Evolutionary conservation across 768 basidiomycete genomes (phyloP).

Genomic region (Pisolithus marmoratus): DNA sequence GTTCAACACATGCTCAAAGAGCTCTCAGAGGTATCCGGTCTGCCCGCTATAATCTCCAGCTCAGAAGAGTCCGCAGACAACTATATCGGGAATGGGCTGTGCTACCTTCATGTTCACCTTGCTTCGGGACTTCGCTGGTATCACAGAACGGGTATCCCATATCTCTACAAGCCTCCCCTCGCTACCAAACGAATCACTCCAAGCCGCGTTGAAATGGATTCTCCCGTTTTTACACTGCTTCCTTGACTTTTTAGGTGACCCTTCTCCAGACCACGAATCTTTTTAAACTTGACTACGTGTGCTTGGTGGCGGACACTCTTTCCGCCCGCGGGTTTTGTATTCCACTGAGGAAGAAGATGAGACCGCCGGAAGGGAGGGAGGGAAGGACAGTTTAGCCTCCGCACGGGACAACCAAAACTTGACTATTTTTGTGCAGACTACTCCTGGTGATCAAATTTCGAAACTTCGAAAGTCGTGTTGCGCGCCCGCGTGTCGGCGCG

Average conservation of each 20-base stretch:
- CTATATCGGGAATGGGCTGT: conserved; percentile 45
- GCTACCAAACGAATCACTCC: conserved; percentile 27
- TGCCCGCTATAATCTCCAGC: conserved; percentile 6
- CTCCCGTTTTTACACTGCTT: conserved; percentile 75
- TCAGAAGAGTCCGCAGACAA: conserved; percentile 35
- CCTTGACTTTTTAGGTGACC: conserved; percentile 44
- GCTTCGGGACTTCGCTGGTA: conserved; percentile 41
- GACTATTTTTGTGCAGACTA: too few relatives aligned
- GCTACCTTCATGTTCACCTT: conserved; percentile 41
- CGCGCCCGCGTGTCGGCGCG: too few relatives aligned
- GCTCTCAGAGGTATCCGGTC: conserved; percentile 24
- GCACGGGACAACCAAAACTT: too few relatives aligned
- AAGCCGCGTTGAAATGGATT: conserved; percentile 37
- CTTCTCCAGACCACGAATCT: conserved; percentile 68
- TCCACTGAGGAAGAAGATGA: conserved; percentile 55
- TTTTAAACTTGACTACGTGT: conserved; percentile 81
- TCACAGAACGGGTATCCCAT: conserved; percentile 36
- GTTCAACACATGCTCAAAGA: conserved; percentile 54
- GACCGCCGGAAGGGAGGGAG: conserved; percentile 40
- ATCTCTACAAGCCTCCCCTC: conserved; percentile 36
- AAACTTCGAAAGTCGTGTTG: too few relatives aligned
- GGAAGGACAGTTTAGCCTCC: too few relatives aligned
- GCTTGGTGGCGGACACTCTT: conserved; percentile 65
- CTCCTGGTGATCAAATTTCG: too few relatives aligned
- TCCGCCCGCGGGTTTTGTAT: conserved; percentile 90